Base-by-base conservation (phyloP, 1,284 basidiomycete species). In the Cutaneotrichosporon spelunceum region DNA sequence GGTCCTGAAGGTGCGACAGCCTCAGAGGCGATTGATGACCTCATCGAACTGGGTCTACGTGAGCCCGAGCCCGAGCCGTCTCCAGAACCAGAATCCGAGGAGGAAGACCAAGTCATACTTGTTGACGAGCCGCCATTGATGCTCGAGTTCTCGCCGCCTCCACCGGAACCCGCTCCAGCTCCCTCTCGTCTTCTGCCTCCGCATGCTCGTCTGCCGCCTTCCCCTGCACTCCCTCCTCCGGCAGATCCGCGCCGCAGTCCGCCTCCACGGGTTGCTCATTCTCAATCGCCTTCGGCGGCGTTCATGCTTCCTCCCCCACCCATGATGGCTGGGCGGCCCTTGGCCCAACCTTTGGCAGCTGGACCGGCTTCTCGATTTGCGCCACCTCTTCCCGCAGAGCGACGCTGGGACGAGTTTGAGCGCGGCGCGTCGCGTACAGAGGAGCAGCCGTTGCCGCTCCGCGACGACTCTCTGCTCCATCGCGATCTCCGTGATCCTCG, bases 1-100 rank as follows among this genome's bases (percentile, higher is more conserved):
- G 36, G 58, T 2, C 47, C 68, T 2, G 34, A 56, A 39, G 33
- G 57, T 1, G 60, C 66, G 14, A 29, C 24, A 16, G 27, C 19
- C 26, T 34, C 56, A 16, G 67, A 70, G 27, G 48, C 65, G 23
- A 39, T 63, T 19, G 42, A 62, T 24, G 72, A 73, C 53, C 61
- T 68, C 3, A 53, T 59, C 13, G 62, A 61, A 23, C 56, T 70
- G n/a, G 67, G 69, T 1, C 29, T 66, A 30, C 52, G 57, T 14
- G 60, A 65, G 27, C 39, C 39, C 19, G 36, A 55, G 5, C 60
- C 61, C 9, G 52, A 44, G 27, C 47, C 58, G 23, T 53, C 56
- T n/a, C 59, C 56, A 8, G 59, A 59, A 30, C 59, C 62, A 1
- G 55, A 59, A 26, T 50, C 34, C 2, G 56, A 45, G 10, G 44